Evolutionary conservation across 129 eudicot species (phyloP), one percentile per base, ranked within the genome.

Genomic region (Centaurea solstitialis): DNA sequence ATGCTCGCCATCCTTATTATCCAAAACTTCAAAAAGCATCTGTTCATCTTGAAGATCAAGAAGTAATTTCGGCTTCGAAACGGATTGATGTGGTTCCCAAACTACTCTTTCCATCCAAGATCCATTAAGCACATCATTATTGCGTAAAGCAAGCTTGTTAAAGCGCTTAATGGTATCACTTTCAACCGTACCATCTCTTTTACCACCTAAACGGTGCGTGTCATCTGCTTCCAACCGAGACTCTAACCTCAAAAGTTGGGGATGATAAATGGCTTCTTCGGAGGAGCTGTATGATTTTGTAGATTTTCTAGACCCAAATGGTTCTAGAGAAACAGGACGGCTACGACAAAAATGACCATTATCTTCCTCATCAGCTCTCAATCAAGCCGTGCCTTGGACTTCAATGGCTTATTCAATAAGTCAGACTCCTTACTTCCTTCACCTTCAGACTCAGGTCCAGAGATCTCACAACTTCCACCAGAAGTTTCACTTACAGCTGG

Each of bases 21-120:
- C 97, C n/a, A 85, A 81, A 79, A 95, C 59, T 88, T 95, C 99
- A 84, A 95, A 95, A 71, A 95, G 97, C 99, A 95, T 95, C 76
- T 89, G 97, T 72, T 92, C 92, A 43, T 95, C 99, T 84, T 90
- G 99, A 77, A 95, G 94, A 87, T 95, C 99, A 70, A 87, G 88
- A 72, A 92, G 89, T 33, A 92, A 80, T 85, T 95, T 95, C 28
- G 99, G 90, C 70, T 89, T 92, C 24, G 83, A 33, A 74, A 85
- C 66, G 0, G 88, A 79, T 74, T 91, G 92, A 69, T 80, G 47
- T 73, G 93, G 86, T 70, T 91, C 99, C 99, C 99, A 95, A 39
- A 95, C 85, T 37, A 95, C 90, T 65, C 91, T 84, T 37, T 95
- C 97, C 87, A 92, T 69, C 99, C 99, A 95, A 21, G 94, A 89